Conservation (phyloP, 306 rosid species). For the Acacia melanoxylon region DNA sequence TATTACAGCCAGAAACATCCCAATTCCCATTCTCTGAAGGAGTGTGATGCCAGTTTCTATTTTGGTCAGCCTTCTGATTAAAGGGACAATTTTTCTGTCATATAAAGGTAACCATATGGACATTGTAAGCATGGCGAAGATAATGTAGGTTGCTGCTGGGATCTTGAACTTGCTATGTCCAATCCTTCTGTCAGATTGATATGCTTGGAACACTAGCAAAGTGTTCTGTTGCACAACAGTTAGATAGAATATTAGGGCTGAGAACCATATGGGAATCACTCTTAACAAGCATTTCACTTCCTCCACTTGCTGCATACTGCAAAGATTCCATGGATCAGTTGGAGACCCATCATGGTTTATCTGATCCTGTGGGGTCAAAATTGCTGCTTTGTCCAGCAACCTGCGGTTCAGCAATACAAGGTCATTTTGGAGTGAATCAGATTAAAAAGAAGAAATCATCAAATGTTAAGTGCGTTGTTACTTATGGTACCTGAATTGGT, state of each 20-base stretch:
- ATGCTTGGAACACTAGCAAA: slow-evolving; percentile 54
- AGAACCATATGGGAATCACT: slow-evolving; percentile 55
- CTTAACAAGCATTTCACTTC: slow-evolving; percentile 57
- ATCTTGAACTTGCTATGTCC: slow-evolving; percentile 42
- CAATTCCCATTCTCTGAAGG: slow-evolving; percentile 58
- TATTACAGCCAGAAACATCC: slow-evolving; percentile 38
- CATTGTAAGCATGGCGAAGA: slow-evolving; percentile 50
- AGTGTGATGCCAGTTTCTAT: slow-evolving; percentile 54
- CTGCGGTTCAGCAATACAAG: slow-evolving; percentile 16
- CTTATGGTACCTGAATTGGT: slow-evolving; percentile 57
- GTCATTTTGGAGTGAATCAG: neutral
- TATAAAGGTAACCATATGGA: slow-evolving; percentile 51
- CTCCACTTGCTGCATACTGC: slow-evolving; percentile 65
- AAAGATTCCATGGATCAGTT: slow-evolving; percentile 54
- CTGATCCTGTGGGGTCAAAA: slow-evolving; percentile 38
- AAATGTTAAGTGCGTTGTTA: neutral
- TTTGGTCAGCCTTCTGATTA: slow-evolving; percentile 39
- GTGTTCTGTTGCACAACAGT: slow-evolving; percentile 45
- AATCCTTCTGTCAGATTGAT: slow-evolving; percentile 46
- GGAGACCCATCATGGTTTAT: slow-evolving; percentile 55
- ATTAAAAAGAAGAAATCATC: neutral
- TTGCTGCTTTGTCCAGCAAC: slow-evolving; percentile 62
- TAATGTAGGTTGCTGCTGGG: slow-evolving; percentile 54
- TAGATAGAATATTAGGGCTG: slow-evolving; percentile 37
- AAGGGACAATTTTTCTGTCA: slow-evolving; percentile 48